Evolutionary conservation across 257 asterid genomes (phyloP), one percentile per base, ranked within the genome.

Genomic region (Solanum bulbocastanum): DNA sequence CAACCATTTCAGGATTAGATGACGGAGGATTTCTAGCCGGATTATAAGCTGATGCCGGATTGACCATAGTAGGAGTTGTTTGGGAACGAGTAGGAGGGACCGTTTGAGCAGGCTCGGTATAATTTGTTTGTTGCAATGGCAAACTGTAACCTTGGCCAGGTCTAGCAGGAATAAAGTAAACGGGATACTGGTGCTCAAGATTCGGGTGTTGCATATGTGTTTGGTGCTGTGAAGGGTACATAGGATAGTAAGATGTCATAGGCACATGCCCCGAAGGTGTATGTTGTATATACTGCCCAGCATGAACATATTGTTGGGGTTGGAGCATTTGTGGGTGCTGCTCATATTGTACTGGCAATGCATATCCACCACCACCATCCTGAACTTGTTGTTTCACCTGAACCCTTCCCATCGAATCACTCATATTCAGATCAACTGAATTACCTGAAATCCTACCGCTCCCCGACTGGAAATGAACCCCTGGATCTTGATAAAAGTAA

Each of bases 171-270:
- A 94, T 83, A 18, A 86, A 89, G 89, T 92, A 94, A 75, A 94
- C 71, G 0, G 96, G 94, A 88, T 90, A 92, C 71, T 92, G 96
- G 89, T 91, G 96, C 69, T 92, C 94, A 46, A 90, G 87, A 33
- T 87, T 73, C 1, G 92, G 91, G 83, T 92, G 94, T 87, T 91
- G 96, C 25, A 90, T 88, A 87, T 88, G 92, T 52, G 90, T 90
- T 88, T 88, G 95, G 65, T 93, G 99, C 87, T 95, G 98, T 79
- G 97, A 87, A 62, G 96, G 95, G 82, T 95, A 95, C n/a, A 95
- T 58, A 33, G 94, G 92, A 91, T 95, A 94, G 86, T 94, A 95
- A 13, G 95, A 87, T 1, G 92, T 35, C 11, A 93, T 79, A 0
- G 96, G 98, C 84, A 93, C 87, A 39, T 94, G 90, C 33, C 97